Evolutionary conservation across 176 grass and related monocot species (phyloP).

Genomic region (Saccharum officinarum): DNA sequence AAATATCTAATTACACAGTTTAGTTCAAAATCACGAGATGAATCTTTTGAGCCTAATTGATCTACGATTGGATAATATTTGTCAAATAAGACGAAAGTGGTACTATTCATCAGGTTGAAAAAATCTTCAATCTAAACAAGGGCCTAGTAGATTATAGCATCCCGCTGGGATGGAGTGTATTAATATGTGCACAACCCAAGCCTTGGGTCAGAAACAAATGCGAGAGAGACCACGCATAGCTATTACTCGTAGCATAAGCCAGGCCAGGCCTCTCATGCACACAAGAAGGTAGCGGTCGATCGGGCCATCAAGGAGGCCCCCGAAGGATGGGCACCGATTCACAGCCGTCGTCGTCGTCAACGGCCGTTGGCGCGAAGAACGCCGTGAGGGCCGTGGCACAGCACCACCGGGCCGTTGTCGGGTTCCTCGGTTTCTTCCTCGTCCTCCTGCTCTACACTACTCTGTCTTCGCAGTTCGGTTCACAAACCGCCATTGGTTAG

Average conservation of each 20-base stretch:
- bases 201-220: not conserved
- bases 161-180: not conserved
- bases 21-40: too few relatives aligned
- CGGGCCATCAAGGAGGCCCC: not conserved
- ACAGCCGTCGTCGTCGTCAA: not conserved
- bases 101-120: too few relatives aligned
- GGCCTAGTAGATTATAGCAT: not conserved
- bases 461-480: constrained; percentile 13
- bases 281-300: too few relatives aligned
- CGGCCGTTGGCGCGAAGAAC: not conserved
- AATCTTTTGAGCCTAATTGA: too few relatives aligned
- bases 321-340: constrained; percentile 7
- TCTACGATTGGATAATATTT: too few relatives aligned
- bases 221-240: not conserved
- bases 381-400: constrained; percentile 14
- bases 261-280: not conserved
- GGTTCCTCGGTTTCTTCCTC: constrained; percentile 43
- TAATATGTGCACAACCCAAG: not conserved
- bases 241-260: not conserved
- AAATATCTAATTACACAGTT: too few relatives aligned
- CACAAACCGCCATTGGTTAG: constrained; percentile 17
- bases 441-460: constrained; percentile 41
- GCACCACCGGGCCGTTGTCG: constrained; percentile 32
- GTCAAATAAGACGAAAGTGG: too few relatives aligned
- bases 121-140: too few relatives aligned